phyloP scores from a whole-genome alignment of 2,329 filamentous ascomycete genomes.

The Zymoseptoria brevis region DNA sequence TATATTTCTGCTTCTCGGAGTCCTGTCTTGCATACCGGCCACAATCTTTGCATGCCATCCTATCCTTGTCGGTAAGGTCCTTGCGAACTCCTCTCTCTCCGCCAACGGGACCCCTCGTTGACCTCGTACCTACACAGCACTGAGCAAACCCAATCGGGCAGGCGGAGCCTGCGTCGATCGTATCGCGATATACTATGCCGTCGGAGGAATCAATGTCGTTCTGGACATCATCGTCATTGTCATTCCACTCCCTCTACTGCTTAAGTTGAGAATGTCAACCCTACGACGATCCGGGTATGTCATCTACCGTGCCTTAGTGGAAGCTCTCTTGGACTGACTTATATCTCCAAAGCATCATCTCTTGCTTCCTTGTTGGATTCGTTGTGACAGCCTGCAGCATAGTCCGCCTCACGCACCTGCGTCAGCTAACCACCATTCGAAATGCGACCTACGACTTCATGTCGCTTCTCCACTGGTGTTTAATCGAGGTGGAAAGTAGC shows the following conservation, averaged over 20 bases:
- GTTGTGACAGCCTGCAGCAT: constrained; percentile 19
- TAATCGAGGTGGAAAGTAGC: not conserved
- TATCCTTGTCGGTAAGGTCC: not conserved
- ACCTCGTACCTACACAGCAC: not conserved
- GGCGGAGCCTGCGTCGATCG: constrained; percentile 2
- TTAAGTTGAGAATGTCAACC: not conserved
- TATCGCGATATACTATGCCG: not conserved
- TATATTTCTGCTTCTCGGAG: not conserved
- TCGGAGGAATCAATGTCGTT: constrained; percentile 1
- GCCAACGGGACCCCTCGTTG: not conserved
- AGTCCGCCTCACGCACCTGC: constrained; percentile 12
- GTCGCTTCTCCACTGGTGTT: not conserved
- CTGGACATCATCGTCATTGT: constrained; percentile 4
- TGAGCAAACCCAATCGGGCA: not conserved
- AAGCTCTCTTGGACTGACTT: not conserved
- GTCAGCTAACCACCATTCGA: not conserved
- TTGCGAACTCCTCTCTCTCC: not conserved
- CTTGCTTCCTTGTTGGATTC: constrained; percentile 16
- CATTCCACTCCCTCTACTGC: constrained; percentile 14
- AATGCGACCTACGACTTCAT: not conserved
- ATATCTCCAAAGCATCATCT: not conserved
- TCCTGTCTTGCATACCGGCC: constrained; percentile 3
- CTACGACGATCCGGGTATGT: not conserved
- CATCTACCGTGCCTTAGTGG: not conserved
- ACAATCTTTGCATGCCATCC: constrained; percentile 10